These are phyloP conservation scores for Mycena kentingensis DNA, from an alignment of 768 basidiomycete genomes.

Conservation along the genomic window DNA sequence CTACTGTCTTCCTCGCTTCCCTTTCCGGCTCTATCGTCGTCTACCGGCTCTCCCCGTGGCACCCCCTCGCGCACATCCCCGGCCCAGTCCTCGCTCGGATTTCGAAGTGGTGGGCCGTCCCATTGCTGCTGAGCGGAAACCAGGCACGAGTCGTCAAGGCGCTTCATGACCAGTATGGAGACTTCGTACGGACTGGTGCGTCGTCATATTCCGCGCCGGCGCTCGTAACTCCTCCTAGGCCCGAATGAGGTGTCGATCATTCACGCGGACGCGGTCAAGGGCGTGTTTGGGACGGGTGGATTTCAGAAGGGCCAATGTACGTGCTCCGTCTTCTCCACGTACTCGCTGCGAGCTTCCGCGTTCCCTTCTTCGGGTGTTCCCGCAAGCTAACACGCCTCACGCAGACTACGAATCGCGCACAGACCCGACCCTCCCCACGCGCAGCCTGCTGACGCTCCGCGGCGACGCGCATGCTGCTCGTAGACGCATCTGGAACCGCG, in stretches of 20 bases:
- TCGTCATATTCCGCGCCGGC: not conserved
- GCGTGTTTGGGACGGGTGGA: slow-evolving; percentile 9
- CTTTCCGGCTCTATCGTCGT: slow-evolving; percentile 34
- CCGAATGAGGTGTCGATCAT: slow-evolving; percentile 15
- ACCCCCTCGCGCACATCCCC: slow-evolving; percentile 52
- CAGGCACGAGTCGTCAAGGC: slow-evolving; percentile 45
- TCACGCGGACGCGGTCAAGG: slow-evolving; percentile 12
- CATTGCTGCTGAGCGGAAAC: slow-evolving; percentile 38
- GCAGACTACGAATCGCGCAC: slow-evolving; percentile 9
- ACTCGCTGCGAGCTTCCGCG: not conserved
- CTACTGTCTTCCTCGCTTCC: slow-evolving; percentile 28
- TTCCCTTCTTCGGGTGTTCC: not conserved
- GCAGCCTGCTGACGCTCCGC: slow-evolving; percentile 1
- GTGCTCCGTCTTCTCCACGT: not conserved
- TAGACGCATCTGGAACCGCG: slow-evolving; percentile 51
- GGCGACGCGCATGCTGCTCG: slow-evolving; percentile 39
- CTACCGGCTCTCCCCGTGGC: slow-evolving; percentile 55
- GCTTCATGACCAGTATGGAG: slow-evolving; percentile 57
- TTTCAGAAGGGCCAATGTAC: slow-evolving; percentile 17
- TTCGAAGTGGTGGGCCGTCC: slow-evolving; percentile 40
- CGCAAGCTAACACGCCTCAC: no score
- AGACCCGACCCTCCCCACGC: slow-evolving; percentile 3
- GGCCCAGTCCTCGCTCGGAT: slow-evolving; percentile 46
- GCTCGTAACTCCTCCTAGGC: slow-evolving; percentile 1
- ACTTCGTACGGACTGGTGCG: slow-evolving; percentile 57